Evolutionary conservation across 805 yeast species (phyloP), one percentile per base, ranked within the genome.

Genomic region (Saccharomycopsis sp.): DNA sequence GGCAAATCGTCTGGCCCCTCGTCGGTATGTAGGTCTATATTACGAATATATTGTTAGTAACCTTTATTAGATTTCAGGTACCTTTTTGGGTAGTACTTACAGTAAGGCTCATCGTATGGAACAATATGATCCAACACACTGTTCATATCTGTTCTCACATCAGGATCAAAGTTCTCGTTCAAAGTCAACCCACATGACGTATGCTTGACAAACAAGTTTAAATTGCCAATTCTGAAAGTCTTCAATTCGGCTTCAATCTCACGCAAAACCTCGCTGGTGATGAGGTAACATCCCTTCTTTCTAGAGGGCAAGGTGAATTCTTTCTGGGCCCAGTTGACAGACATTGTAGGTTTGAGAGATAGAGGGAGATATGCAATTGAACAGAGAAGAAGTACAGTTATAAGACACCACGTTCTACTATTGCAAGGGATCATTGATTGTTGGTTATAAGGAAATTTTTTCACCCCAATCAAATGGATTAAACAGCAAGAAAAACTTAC

Each of bases 1-100:
- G 93, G 89, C 91, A 87, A 85, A 68, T 88, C 96, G 68, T 89
- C 96, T 2, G 87, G 78, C 0, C 89, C 96, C 70, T 88, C 96
- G 57, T 86, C 93, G 14, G 78, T 81, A 25, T 59, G 68, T 85
- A 92, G 52, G 78, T 66, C 64, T 85, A 86, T 42, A 44, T 5
- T 44, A 5, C 12, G 3, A 44, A 17, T 8, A 12, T 44, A 71
- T 68, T 52, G 67, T 64, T 5, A 29, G 5, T 29, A 5, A 29
- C 5, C 5, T 29, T 12, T 7, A 29, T 12, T 5, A 29, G 38
- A 7, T 12, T 29, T 12, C 38, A 29, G 5, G 20, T 70, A 76
- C 56, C 9, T 29, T 50, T 29, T 15, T 12, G 5, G n/a, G 17
- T 3, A 50, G 9, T 50, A 58, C 61, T 55, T 34, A 58, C 61